Evolutionary conservation across 345 rosid species (phyloP), one percentile per base, ranked within the genome.

Genomic region (Pistacia vera): DNA sequence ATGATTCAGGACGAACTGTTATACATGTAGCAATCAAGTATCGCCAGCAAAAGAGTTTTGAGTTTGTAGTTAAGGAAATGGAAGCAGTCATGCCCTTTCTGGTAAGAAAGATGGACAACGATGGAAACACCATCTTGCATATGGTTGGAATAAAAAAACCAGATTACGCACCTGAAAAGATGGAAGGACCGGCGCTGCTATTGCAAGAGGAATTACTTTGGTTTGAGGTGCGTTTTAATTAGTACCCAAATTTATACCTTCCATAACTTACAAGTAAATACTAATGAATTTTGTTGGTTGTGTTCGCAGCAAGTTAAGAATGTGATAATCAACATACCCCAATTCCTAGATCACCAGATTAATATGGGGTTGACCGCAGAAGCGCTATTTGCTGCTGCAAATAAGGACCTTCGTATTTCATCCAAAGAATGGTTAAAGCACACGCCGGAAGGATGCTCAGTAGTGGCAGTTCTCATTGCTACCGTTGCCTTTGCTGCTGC

Each of bases 401-500:
- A 75, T 60, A 33, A 20, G 2, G 77, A 79, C 3, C 79, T 70
- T 25, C 75, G 75, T 10, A 9, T 6, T n/a, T 33, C 4, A 49
- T 56, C 72, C 17, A 80, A 66, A 66, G 74, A 71, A 59, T 75
- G 83, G 79, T 8, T 75, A 28, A 75, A 56, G 44, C 68, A 58
- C 36, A 75, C 82, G 1, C 28, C 79, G 54, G 79, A 80, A 60
- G 79, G 79, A 25, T 71, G 83, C 55, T 65, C 83, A 1, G 36
- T 80, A 6, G 73, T 75, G 20, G 73, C 83, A 35, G 83, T 80
- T 61, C 69, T 80, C 8, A 75, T 71, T 11, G 79, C 83, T 10
- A 70, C 82, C 1, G 82, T 80, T 28, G 79, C 82, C 25, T 22
- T 22, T 22, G 25, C 25, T 22, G 25, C 25, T 22, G 25, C 25